phyloP scores from a whole-genome alignment of 495 filamentous ascomycete genomes.

The Tetracladium setigerum region DNA sequence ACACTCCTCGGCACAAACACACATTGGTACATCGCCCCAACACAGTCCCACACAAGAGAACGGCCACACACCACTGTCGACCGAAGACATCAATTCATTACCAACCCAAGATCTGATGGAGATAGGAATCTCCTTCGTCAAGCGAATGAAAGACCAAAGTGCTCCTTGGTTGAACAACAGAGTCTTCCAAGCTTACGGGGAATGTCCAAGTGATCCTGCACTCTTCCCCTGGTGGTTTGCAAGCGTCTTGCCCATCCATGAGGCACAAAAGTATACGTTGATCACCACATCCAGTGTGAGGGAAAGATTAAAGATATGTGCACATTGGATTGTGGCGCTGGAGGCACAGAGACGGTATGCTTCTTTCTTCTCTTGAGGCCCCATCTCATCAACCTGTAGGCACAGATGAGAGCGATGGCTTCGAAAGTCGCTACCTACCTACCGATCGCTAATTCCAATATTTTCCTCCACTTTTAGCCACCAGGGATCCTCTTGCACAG shows the following conservation, averaged over 20 bases:
- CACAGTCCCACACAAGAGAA: constrained; percentile 3
- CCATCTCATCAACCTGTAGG: too few species aligned
- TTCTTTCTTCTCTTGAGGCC: neutral
- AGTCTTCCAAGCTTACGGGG: constrained; percentile 67
- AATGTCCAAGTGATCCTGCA: constrained; percentile 64
- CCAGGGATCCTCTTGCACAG: neutral
- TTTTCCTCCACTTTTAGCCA: too few species aligned
- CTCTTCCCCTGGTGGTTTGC: constrained; percentile 90
- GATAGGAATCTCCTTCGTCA: constrained; percentile 56
- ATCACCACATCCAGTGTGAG: constrained; percentile 65
- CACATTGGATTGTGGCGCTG: constrained; percentile 64
- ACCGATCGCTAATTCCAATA: neutral
- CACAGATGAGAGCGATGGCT: too few species aligned
- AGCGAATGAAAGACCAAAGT: constrained; percentile 53
- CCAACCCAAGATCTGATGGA: constrained; percentile 64
- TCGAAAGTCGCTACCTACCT: too few species aligned
- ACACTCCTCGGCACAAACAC: constrained; percentile 13
- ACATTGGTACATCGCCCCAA: constrained; percentile 9
- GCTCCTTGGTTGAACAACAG: constrained; percentile 67
- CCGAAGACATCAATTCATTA: constrained; percentile 46
- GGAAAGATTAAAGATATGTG: constrained; percentile 72
- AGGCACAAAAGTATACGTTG: constrained; percentile 72
- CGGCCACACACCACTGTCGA: constrained; percentile 1
- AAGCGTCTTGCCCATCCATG: constrained; percentile 65
- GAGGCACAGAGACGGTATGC: constrained; percentile 68